These are phyloP conservation scores for Nannochloropsis granulata DNA, from an alignment of 108 stramenopile species.

Conservation along the genomic window DNA sequence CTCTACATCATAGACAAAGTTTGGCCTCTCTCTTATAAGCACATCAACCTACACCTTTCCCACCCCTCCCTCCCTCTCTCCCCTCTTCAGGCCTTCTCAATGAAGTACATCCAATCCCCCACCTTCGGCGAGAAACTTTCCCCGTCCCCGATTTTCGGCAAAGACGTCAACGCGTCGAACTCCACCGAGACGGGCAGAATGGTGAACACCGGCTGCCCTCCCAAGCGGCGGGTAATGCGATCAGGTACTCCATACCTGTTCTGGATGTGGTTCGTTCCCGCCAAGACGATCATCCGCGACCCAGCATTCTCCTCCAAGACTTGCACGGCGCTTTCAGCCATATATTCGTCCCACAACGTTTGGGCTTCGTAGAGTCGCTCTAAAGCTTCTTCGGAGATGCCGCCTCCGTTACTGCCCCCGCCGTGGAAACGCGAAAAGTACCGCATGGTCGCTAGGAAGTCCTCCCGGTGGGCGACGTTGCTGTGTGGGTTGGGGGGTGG, in stretches of 20 bases:
- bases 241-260: background rate
- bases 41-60: background rate
- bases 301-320: background rate
- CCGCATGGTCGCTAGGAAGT: background rate
- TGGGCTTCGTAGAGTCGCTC: constrained; percentile 36
- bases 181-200: background rate
- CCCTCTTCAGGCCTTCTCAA: background rate
- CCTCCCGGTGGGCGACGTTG: background rate
- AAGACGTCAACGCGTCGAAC: background rate
- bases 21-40: too few relatives aligned
- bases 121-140: background rate
- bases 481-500: background rate
- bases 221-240: background rate
- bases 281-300: constrained; percentile 21
- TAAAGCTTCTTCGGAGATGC: background rate
- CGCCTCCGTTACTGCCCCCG: background rate
- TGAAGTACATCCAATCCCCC: background rate
- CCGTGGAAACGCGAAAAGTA: constrained; percentile 4
- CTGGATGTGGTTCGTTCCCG: constrained; percentile 22
- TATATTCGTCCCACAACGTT: constrained; percentile 43
- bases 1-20: background rate
- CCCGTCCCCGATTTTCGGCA: background rate
- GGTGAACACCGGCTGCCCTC: background rate
- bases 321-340: constrained; percentile 31
- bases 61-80: background rate